Base-by-base conservation (phyloP, 2,329 filamentous ascomycete genomes). In the Whalleya microplaca region DNA sequence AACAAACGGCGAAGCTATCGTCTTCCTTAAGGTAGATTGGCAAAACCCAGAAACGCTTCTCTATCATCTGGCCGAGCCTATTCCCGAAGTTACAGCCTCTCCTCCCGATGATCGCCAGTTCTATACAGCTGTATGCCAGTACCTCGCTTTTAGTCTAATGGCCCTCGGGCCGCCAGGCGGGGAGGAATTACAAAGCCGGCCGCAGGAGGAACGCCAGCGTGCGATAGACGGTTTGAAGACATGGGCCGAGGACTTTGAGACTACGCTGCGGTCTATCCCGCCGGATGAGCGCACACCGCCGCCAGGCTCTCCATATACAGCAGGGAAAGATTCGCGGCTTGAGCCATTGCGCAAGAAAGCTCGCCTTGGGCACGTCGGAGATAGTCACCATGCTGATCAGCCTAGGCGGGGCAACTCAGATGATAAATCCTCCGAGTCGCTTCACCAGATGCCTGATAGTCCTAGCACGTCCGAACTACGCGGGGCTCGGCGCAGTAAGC, bases 11-110 rank as follows among this genome's bases (percentile, higher is more conserved):
- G 73, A 80, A 63, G 70, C 72, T 2, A 74, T 74, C 45, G 72
- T 80, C 27, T 80, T 79, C 54, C 70, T 81, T n/a, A 72, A 69
- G 45, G 57, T 78, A 9, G 54, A 70, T 45, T 71, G 57, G 67
- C 12, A 49, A 1, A 41, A 71, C 21, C 66, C 68, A 0, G 53
- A 52, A 6, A 70, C 61, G 9, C 59, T 75, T 0, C 65, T 62
- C 29, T 76, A 71, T 53, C 67, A 74, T 52, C 49, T 74, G 7
- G 67, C 69, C 0, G 66, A 71, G 57, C 70, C 70, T 3, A 45
- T 23, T 9, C 51, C 52, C 0, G 67, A 74, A 52, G 66, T 68
- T 2, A 21, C 19, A 20, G 66, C 58, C 2, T 59, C 72, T 49
- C 54, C 51, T 21, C 44, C 60, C 12, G 32, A 67, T 52, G 37